A percentile compares a stretch with the other conserved stretches of the same genome.
Evolutionary conservation across 1,284 basidiomycete genomes (phyloP).

Genomic region (Cystobasidium sp.): DNA sequence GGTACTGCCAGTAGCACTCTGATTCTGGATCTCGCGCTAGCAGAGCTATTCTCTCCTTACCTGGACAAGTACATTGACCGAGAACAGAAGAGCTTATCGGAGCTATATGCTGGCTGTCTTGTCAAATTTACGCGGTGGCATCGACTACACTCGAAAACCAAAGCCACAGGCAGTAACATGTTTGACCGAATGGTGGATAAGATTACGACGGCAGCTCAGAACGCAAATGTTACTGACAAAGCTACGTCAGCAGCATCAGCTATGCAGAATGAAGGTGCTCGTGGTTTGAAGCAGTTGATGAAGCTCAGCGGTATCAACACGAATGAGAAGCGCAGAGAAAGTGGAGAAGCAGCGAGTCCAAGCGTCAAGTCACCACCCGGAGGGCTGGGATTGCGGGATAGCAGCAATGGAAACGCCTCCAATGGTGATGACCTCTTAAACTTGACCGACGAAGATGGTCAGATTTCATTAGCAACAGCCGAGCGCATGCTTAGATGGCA

Average conservation of each 20-base stretch:
- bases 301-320: conserved; percentile 74
- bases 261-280: conserved; percentile 49
- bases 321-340: conserved; percentile 50
- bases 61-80: conserved; percentile 87
- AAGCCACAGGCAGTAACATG: conserved; percentile 60
- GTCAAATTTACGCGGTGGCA: conserved; percentile 84
- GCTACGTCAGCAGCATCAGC: conserved; percentile 52
- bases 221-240: conserved; percentile 35
- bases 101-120: conserved; percentile 78
- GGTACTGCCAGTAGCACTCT: conserved; percentile 63
- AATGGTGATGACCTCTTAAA: conserved; percentile 54
- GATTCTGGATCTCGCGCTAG: conserved; percentile 93
- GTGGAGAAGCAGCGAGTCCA: conserved; percentile 40
- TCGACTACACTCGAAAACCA: conserved; percentile 64
- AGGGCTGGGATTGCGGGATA: conserved; percentile 45
- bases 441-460: conserved; percentile 76
- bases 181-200: conserved; percentile 94
- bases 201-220: conserved; percentile 73
- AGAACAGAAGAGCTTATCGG: conserved; percentile 83
- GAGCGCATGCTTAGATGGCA: conserved; percentile 95
- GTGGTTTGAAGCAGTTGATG: conserved; percentile 54
- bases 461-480: conserved; percentile 72
- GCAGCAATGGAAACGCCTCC: conserved; percentile 25
- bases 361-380: conserved; percentile 35
- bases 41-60: conserved; percentile 94